Evolutionary conservation across 2,329 filamentous ascomycete genomes (phyloP), one percentile per base, ranked within the genome.

Genomic region (Claviceps arundinis): DNA sequence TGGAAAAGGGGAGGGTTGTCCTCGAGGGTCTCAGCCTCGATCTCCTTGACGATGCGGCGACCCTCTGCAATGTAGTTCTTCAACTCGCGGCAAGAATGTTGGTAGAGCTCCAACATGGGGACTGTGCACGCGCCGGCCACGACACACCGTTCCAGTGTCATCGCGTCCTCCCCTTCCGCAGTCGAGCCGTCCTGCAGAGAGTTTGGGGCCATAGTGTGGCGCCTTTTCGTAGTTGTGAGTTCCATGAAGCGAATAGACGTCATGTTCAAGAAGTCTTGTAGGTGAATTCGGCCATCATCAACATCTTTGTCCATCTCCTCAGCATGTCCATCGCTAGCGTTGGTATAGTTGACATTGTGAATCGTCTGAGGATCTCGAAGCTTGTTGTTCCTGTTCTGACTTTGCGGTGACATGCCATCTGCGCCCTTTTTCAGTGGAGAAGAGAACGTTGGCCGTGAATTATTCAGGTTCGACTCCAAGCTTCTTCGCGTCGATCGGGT

Each of bases 171-270:
- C 6, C 61, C 69, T 40, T 68, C 69, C 5, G 64, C 60, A 5
- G 67, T 58, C 7, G 67, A 62, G 22, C 70, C 70, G 44, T 75
- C 70, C 49, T 69, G 71, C 19, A 73, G 63, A 13, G 67, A 61
- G 50, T 72, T 65, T 14, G 82, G 82, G 2, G 80, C 85, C 46
- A 85, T 82, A 0, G 91, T 97, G 60, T 94, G 86, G 52, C 93
- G 80, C 58, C 91, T 78, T 65, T 97, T 97, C 1, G 90, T 96
- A 0, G 91, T 95, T n/a, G 85, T 95, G 48, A 98, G 75, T 64
- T 98, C 93, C 87, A 98, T 96, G 70, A 98, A 98, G 51, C 90
- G 87, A 61, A 98, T 95, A 54, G 88, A 94, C 2, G 91, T 96
- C 81, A 95, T 83, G 56, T 94, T 88, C 45, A 98, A 72, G 68